Evolutionary conservation across 441 rosid genomes (phyloP).

Genomic region (Arabidopsis lyrata): DNA sequence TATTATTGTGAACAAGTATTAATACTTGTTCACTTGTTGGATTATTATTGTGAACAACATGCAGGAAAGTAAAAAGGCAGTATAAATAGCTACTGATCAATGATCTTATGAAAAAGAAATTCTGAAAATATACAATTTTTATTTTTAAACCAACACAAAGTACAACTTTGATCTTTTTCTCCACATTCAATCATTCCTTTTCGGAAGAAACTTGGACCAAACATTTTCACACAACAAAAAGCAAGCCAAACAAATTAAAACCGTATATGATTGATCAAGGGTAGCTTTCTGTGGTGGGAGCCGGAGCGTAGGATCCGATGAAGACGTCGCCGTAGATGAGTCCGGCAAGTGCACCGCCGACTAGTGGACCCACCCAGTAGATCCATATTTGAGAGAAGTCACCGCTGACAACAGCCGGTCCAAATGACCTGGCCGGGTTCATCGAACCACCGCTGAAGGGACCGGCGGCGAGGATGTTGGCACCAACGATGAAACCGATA

Average conservation of each 20-base stretch:
- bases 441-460: constrained; percentile 95
- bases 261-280: constrained; percentile 26
- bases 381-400: constrained; percentile 78
- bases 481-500: constrained; percentile 92
- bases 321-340: constrained; percentile 74
- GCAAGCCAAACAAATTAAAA: constrained; percentile 1
- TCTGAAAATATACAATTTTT: constrained; percentile 9
- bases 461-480: constrained; percentile 90
- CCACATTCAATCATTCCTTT: constrained; percentile 3
- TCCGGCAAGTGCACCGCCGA: constrained; percentile 91
- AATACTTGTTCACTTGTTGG: no score
- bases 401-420: constrained; percentile 85
- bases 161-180: constrained; percentile 10
- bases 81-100: background rate
- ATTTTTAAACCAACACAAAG: constrained; percentile 26
- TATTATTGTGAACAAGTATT: background rate
- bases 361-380: constrained; percentile 84
- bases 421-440: constrained; percentile 94
- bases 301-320: constrained; percentile 62
- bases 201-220: constrained; percentile 34
- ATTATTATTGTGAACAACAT: background rate
- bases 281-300: constrained; percentile 45
- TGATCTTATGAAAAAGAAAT: background rate
- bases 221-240: constrained; percentile 13
- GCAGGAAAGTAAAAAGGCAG: background rate